Conservation (phyloP, 495 filamentous ascomycete species). For the Hamigera avellanea region DNA sequence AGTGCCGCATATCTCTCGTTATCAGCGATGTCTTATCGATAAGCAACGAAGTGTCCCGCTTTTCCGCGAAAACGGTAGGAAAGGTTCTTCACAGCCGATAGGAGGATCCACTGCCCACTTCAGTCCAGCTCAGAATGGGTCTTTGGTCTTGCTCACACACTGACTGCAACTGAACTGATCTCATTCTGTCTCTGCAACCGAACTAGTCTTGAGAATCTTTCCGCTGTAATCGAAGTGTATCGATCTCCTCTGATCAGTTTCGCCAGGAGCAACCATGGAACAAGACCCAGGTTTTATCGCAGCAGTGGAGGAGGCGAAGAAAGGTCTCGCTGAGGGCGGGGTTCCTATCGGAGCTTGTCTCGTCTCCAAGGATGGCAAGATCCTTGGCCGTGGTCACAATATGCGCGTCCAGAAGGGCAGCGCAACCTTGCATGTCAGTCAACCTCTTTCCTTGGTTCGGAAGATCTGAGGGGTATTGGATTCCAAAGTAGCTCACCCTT, state of each 20-base stretch:
- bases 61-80: slow-evolving; percentile 15
- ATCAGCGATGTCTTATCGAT: slow-evolving; percentile 4
- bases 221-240: too few species aligned
- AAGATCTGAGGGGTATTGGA: background rate
- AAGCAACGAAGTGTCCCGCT: slow-evolving; percentile 2
- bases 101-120: too few species aligned
- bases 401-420: slow-evolving; percentile 69
- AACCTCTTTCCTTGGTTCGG: background rate
- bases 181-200: too few species aligned
- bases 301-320: slow-evolving; percentile 68
- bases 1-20: too few species aligned
- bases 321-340: slow-evolving; percentile 60
- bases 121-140: too few species aligned
- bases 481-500: background rate
- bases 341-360: slow-evolving; percentile 75
- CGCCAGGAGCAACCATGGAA: slow-evolving; percentile 22
- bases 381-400: slow-evolving; percentile 74
- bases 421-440: slow-evolving; percentile 61
- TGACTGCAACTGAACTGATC: too few species aligned
- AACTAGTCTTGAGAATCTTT: too few species aligned
- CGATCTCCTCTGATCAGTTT: background rate
- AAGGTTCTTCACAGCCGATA: slow-evolving; percentile 10
- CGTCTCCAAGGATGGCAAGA: slow-evolving; percentile 55
- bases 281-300: slow-evolving; percentile 38
- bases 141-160: too few species aligned